These are phyloP conservation scores for Aspergillus floridensis DNA, from an alignment of 2,329 filamentous ascomycete genomes.

Conservation along the genomic window DNA sequence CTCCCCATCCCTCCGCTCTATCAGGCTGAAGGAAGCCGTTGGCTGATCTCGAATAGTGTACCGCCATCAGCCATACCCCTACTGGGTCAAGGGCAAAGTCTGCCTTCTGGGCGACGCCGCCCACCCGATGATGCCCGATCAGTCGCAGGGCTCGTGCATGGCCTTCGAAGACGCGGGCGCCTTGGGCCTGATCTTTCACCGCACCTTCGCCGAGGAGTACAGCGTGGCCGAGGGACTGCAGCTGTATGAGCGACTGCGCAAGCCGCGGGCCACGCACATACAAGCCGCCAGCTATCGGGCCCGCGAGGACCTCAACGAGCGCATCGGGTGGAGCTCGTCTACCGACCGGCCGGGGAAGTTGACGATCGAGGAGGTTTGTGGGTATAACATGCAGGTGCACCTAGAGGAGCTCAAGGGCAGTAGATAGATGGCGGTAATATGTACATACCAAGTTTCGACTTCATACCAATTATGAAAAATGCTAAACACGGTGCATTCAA, in stretches of 20 bases:
- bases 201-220: conserved; percentile 20
- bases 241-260: conserved; percentile 31
- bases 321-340: conserved; percentile 30
- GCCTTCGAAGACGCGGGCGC: conserved; percentile 44
- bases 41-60: conserved; percentile 17
- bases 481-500: too few relatives aligned
- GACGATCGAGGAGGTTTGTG: conserved; percentile 35
- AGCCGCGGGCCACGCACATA: conserved; percentile 29
- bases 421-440: not conserved
- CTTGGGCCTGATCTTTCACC: conserved; percentile 36
- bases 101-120: conserved; percentile 33
- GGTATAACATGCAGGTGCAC: conserved; percentile 27
- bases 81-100: conserved; percentile 29
- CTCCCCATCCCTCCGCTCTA: not conserved
- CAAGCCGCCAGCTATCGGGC: conserved; percentile 30
- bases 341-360: conserved; percentile 28
- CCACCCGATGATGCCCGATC: conserved; percentile 36
- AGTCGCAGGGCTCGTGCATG: conserved; percentile 36
- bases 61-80: conserved; percentile 27
- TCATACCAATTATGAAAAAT: too few relatives aligned
- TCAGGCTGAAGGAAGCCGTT: too few relatives aligned
- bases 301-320: conserved; percentile 27
- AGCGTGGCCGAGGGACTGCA: conserved; percentile 20
- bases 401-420: conserved; percentile 6
- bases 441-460: not conserved